Conservation (phyloP, 164 flowering plant species). For the Vitis amurensis region DNA sequence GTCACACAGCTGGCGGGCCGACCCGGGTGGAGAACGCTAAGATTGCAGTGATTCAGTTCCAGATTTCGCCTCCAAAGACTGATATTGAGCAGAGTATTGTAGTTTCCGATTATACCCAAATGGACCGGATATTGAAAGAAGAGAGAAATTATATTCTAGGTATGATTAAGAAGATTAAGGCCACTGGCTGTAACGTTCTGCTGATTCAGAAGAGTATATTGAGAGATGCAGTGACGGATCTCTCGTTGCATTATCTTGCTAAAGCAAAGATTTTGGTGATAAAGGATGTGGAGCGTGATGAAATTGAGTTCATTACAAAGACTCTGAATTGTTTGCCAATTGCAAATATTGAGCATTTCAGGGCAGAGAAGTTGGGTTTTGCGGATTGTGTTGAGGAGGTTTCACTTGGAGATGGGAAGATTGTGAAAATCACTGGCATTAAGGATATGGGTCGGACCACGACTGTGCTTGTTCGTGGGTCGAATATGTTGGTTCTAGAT, state of each 20-base stretch:
- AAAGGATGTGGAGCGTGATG: constrained; percentile 94
- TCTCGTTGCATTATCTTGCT: constrained; percentile 88
- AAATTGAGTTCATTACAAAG: constrained; percentile 93
- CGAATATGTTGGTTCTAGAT: constrained; percentile 85
- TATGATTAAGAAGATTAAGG: constrained; percentile 91
- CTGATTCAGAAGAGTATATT: constrained; percentile 90
- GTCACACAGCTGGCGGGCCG: constrained; percentile 85
- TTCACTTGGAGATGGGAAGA: constrained; percentile 87
- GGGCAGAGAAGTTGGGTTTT: constrained; percentile 81
- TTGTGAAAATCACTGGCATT: constrained; percentile 87
- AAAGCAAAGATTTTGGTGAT: constrained; percentile 90
- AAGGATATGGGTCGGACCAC: constrained; percentile 92
- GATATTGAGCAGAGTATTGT: constrained; percentile 95
- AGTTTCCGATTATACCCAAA: constrained; percentile 87
- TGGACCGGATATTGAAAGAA: constrained; percentile 95
- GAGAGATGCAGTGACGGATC: constrained; percentile 89
- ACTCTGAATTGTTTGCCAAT: constrained; percentile 92
- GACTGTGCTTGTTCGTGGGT: constrained; percentile 85
- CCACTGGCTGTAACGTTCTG: constrained; percentile 81
- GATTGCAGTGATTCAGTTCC: constrained; percentile 89
- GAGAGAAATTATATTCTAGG: constrained; percentile 88
- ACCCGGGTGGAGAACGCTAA: constrained; percentile 86
- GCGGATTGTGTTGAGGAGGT: constrained; percentile 93
- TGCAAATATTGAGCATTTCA: constrained; percentile 92
- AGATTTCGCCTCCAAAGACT: constrained; percentile 93